Percentiles rank a stretch among this genome's conserved stretches.
Evolutionary conservation across 176 grass and related monocot genomes (phyloP).

Genomic region (Avena sativa): DNA sequence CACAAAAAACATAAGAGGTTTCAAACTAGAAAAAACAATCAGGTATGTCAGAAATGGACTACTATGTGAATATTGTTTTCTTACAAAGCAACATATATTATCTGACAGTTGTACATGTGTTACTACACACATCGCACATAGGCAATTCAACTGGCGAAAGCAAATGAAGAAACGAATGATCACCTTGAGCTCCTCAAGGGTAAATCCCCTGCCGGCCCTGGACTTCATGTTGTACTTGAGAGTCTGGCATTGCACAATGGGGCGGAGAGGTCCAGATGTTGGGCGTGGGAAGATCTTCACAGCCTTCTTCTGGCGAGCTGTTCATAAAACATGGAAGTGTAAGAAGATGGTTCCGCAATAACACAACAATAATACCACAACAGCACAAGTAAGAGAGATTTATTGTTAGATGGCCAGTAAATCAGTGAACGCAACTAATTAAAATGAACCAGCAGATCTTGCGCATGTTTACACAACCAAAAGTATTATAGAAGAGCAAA

Average conservation of each 20-base stretch:
- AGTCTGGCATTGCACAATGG: constrained; percentile 81
- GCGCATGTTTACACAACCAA: background rate
- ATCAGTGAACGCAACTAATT: background rate
- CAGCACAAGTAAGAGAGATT: too few species aligned
- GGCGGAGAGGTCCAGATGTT: constrained; percentile 70
- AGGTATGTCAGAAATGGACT: too few species aligned
- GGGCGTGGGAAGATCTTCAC: constrained; percentile 90
- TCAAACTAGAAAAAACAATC: too few species aligned
- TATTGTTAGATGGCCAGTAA: too few species aligned
- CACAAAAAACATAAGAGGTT: too few species aligned
- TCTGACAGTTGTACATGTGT: background rate
- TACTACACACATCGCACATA: background rate
- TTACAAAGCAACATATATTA: background rate
- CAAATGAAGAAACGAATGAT: background rate
- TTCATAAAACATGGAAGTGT: background rate
- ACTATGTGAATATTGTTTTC: too few species aligned
- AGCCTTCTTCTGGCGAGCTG: constrained; percentile 88
- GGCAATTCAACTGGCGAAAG: background rate
- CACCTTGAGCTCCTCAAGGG: constrained; percentile 91
- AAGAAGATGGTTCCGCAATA: background rate
- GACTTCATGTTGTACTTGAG: constrained; percentile 95
- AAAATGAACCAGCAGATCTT: background rate
- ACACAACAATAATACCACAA: background rate
- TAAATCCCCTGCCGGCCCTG: constrained; percentile 78
- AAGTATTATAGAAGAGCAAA: background rate